Base-by-base conservation (phyloP, 208 protist species). In the Leishmania braziliensis region DNA sequence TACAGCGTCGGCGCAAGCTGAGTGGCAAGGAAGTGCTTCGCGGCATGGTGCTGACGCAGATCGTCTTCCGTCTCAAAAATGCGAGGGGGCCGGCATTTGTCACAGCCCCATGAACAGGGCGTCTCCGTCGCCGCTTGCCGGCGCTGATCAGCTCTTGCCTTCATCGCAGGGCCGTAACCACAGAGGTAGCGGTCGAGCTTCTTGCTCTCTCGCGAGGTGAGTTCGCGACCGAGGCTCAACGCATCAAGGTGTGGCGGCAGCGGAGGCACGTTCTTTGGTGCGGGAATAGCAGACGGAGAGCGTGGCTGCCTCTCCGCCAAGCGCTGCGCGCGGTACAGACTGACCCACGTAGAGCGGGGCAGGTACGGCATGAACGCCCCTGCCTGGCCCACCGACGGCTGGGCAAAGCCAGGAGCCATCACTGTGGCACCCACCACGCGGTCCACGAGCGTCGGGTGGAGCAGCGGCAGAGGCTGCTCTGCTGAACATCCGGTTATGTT, bases 161-260 rank as follows among this genome's bases (percentile, higher is more conserved):
- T 63, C 78, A 79, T 86, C 46, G 78, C 80, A 0, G 78, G 72
- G 14, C 83, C 84, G 62, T 84, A 85, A 26, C 87, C 87, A 6
- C 76, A 26, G 2, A 86, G 53, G 74, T 86, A 92, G 51, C 89
- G 86, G 78, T 84, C 39, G 10, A 86, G 53, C 81, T 92, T 92
- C 51, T 81, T 84, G 63, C 74, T 60, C 75, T 92, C 89, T 26
- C 77, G 84, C 46, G 70, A 9, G 0, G 84, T 92, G 5, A 92
- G 77, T 0, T 85, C 79, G 9, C 89, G 84, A 5, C 89, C 89
- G 2, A 92, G 84, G 20, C 74, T 46, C 0, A 23, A 69, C 5
- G 77, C 58, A 43, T 92, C 83, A 23, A 92, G 84, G 56, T 89
- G 87, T 9, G 87, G 81, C 20, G 89, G 89, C 39, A 88, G 54